These are phyloP conservation scores for Spiraea crenata DNA, from an alignment of 331 rosid genomes.

Conservation along the genomic window DNA sequence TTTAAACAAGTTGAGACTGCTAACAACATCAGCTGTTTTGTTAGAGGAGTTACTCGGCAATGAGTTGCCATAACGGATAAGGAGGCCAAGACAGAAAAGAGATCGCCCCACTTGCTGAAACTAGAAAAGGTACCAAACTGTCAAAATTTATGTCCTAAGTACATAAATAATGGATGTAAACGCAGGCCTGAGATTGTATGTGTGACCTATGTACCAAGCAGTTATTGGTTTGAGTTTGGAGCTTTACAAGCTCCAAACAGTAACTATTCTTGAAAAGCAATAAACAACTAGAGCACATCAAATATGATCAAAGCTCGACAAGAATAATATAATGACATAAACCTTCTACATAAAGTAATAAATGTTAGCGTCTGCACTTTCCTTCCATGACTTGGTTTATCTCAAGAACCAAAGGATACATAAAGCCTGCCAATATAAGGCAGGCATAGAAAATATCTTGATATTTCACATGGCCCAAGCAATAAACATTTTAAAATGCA, in stretches of 20 bases:
- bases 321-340: not conserved
- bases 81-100: conserved; percentile 89
- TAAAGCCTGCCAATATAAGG: not conserved
- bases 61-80: conserved; percentile 82
- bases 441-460: not conserved
- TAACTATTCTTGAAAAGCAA: not conserved
- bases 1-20: conserved; percentile 64
- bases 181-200: not conserved
- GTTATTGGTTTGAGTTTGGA: not conserved
- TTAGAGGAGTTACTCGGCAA: conserved; percentile 52
- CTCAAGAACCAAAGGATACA: not conserved
- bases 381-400: not conserved
- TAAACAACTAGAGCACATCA: not conserved
- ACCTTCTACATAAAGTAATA: not conserved
- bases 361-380: not conserved
- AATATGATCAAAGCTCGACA: not conserved
- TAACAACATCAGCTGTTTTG: conserved; percentile 46
- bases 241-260: not conserved
- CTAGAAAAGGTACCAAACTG: conserved; percentile 24
- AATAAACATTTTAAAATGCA: not conserved
- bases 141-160: conserved; percentile 5
- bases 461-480: not conserved
- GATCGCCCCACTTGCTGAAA: conserved; percentile 85
- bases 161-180: not conserved
- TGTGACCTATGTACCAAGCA: not conserved